Conservation (phyloP, 331 rosid species). For the Dryas integrifolia region DNA sequence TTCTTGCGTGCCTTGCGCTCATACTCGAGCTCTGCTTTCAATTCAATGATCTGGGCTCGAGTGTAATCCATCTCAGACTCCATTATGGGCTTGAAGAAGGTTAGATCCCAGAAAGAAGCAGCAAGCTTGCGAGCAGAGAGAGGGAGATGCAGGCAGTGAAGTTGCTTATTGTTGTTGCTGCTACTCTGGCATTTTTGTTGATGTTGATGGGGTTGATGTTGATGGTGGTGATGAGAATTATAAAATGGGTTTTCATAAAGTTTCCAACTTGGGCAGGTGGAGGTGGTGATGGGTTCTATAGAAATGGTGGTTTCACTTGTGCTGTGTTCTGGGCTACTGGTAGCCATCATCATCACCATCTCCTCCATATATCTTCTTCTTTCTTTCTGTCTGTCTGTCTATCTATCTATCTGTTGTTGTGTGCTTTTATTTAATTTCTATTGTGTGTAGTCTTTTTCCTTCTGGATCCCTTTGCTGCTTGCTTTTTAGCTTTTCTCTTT, state of each 20-base stretch:
- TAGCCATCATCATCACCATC: slow-evolving; percentile 38
- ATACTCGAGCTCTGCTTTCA: slow-evolving; percentile 41
- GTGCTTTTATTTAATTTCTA: slow-evolving; percentile 1
- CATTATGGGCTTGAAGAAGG: slow-evolving; percentile 38
- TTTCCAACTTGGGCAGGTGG: slow-evolving; percentile 52
- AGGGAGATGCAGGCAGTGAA: slow-evolving; percentile 35
- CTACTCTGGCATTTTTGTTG: neutral
- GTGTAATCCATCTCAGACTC: slow-evolving; percentile 39
- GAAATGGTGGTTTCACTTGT: slow-evolving; percentile 19
- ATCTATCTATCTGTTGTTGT: neutral
- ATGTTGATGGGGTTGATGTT: slow-evolving; percentile 10
- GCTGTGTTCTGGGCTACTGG: slow-evolving; percentile 28
- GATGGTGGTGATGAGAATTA: slow-evolving; percentile 29
- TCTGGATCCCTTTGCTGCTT: neutral
- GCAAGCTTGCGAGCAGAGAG: slow-evolving; percentile 44
- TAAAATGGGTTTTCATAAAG: slow-evolving; percentile 59
- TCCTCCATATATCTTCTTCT: slow-evolving; percentile 33
- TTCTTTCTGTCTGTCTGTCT: too few relatives aligned
- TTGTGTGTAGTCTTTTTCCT: slow-evolving; percentile 20
- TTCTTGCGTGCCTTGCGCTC: slow-evolving; percentile 44
- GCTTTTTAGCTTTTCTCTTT: slow-evolving; percentile 22
- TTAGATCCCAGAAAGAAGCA: slow-evolving; percentile 43
- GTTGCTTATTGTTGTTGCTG: slow-evolving; percentile 29
- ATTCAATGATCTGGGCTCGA: slow-evolving; percentile 36
- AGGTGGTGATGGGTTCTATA: slow-evolving; percentile 28